Percentiles rank a stretch among this genome's conserved stretches.
Evolutionary conservation across 2,329 filamentous ascomycete species (phyloP).

Genomic region (Coniochaeta sp.): DNA sequence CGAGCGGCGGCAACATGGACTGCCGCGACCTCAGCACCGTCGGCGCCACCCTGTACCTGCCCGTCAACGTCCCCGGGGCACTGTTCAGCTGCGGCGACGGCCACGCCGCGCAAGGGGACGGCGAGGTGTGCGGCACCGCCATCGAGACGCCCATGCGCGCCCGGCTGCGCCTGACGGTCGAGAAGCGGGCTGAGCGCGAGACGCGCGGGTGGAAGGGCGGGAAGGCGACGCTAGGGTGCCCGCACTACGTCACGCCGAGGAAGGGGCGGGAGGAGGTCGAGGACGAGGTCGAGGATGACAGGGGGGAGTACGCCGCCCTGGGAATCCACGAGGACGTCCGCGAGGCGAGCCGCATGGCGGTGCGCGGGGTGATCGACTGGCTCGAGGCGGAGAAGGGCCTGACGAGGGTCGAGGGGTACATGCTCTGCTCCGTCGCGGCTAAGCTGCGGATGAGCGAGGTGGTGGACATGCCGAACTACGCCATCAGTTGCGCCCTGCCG

Average conservation of each 20-base stretch:
- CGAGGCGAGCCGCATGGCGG: constrained; percentile 39
- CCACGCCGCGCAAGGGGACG: constrained; percentile 46
- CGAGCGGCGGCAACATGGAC: constrained; percentile 48
- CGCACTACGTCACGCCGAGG: constrained; percentile 36
- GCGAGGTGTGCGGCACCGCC: constrained; percentile 48
- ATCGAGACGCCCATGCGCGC: constrained; percentile 46
- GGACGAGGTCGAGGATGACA: constrained; percentile 27
- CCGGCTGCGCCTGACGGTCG: constrained; percentile 37
- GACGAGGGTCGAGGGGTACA: constrained; percentile 40
- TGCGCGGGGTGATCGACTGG: constrained; percentile 40
- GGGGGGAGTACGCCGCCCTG: constrained; percentile 47
- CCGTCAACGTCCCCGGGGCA: constrained; percentile 39
- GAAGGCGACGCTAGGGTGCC: constrained; percentile 25
- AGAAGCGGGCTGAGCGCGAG: constrained; percentile 34
- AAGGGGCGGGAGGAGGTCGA: constrained; percentile 27
- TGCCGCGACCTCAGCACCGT: constrained; percentile 36
- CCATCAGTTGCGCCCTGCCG: constrained; percentile 40
- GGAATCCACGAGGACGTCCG: constrained; percentile 38
- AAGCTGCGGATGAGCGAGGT: constrained; percentile 43
- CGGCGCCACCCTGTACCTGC: constrained; percentile 39
- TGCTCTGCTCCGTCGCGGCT: constrained; percentile 41
- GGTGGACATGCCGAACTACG: constrained; percentile 47
- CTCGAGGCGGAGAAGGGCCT: constrained; percentile 37
- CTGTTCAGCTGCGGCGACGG: constrained; percentile 48
- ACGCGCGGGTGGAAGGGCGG: constrained; percentile 3